phyloP scores from a whole-genome alignment of 495 filamentous ascomycete species.

The Xanthoparmelia taractica region DNA sequence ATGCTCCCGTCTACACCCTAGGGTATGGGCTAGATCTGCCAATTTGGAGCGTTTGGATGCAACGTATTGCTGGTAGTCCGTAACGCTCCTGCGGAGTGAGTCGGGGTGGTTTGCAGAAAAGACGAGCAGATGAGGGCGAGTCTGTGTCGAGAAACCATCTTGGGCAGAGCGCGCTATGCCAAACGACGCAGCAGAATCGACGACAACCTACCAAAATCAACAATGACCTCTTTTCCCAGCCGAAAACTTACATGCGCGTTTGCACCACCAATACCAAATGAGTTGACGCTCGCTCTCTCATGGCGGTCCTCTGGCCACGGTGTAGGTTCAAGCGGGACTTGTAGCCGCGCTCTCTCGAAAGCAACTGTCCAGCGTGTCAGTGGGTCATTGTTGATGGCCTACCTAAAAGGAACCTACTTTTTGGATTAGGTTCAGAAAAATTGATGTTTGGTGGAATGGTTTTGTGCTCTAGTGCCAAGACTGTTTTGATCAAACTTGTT shows the following conservation, averaged over 20 bases:
- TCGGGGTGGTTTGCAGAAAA: constrained; percentile 26
- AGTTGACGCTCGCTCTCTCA: constrained; percentile 31
- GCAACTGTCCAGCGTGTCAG: neutral
- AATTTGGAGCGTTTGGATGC: neutral
- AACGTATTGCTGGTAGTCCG: constrained; percentile 7
- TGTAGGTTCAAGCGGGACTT: constrained; percentile 21
- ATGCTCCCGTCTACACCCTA: constrained; percentile 9
- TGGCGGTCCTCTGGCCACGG: constrained; percentile 30
- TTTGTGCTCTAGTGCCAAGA: constrained; percentile 23
- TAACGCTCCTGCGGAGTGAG: constrained; percentile 11
- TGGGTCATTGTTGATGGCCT: neutral
- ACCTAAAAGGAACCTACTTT: neutral
- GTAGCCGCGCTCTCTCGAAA: constrained; percentile 11
- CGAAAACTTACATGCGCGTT: constrained; percentile 28
- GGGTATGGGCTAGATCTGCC: constrained; percentile 21
- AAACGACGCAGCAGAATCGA: neutral
- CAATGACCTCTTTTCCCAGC: neutral
- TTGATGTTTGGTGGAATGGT: constrained; percentile 28
- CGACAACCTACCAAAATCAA: neutral
- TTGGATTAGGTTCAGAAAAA: constrained; percentile 27
- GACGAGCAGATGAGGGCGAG: constrained; percentile 9
- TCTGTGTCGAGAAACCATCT: neutral
- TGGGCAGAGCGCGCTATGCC: neutral
- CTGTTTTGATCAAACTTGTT: constrained; percentile 24
- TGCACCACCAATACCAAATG: constrained; percentile 32